A percentile compares a stretch with the other conserved stretches of the same genome.
These are phyloP conservation scores for Cercophora sp. DNA, from an alignment of 495 filamentous ascomycete species.

Conservation along the genomic window DNA sequence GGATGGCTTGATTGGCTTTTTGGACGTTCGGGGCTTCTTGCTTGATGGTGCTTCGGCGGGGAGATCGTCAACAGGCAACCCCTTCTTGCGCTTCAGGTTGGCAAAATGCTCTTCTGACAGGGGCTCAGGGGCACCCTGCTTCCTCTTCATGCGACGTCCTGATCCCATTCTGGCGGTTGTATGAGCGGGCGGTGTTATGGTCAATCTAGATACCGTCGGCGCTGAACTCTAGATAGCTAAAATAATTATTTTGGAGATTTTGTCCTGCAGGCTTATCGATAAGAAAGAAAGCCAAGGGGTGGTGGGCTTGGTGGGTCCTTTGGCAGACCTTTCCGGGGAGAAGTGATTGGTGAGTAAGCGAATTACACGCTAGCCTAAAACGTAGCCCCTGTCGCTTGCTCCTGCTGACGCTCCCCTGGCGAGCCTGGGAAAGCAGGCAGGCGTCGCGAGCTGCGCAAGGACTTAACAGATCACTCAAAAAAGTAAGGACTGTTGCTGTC, in stretches of 20 bases:
- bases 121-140: conserved; percentile 82
- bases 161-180: conserved; percentile 64
- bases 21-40: conserved; percentile 66
- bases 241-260: conserved; percentile 23
- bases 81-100: conserved; percentile 72
- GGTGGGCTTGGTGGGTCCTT: background rate
- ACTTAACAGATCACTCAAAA: conserved; percentile 32
- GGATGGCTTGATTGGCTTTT: conserved; percentile 45
- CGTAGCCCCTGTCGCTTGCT: conserved; percentile 1
- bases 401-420: conserved; percentile 9
- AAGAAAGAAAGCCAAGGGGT: conserved; percentile 10
- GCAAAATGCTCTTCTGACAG: conserved; percentile 77
- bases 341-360: conserved; percentile 12
- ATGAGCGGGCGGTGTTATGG: conserved; percentile 9
- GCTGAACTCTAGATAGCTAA: background rate
- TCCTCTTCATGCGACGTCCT: conserved; percentile 88
- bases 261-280: conserved; percentile 29
- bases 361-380: background rate
- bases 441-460: conserved; percentile 13
- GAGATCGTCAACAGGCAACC: conserved; percentile 45
- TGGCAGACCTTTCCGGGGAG: background rate
- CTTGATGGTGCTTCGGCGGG: conserved; percentile 41
- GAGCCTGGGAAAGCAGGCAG: conserved; percentile 1
- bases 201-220: background rate
- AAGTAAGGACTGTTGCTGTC: conserved; percentile 17